Conservation (phyloP, 2,329 filamentous ascomycete species). For the Colletotrichum eleusines region DNA sequence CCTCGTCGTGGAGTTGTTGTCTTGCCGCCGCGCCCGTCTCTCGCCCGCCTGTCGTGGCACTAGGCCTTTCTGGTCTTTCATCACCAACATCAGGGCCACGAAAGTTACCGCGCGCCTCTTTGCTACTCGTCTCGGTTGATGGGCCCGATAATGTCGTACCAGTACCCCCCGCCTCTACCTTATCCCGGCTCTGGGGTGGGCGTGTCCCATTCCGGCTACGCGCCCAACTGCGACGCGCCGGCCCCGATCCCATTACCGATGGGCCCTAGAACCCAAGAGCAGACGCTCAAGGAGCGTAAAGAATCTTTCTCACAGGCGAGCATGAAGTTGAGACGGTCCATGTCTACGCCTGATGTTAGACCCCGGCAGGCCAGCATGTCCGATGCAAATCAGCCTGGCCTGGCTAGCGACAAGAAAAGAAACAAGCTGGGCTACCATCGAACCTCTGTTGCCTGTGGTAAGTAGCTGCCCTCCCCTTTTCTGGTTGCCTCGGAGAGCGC, state of each 20-base stretch:
- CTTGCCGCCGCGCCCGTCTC: slow-evolving; percentile 2
- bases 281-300: slow-evolving; percentile 51
- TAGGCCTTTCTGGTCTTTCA: slow-evolving; percentile 44
- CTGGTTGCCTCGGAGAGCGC: not conserved
- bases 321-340: slow-evolving; percentile 60
- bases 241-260: slow-evolving; percentile 42
- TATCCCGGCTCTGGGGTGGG: slow-evolving; percentile 57
- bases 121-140: slow-evolving; percentile 49
- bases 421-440: slow-evolving; percentile 97
- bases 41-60: slow-evolving; percentile 2
- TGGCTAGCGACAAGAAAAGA: slow-evolving; percentile 69
- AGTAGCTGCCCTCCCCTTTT: slow-evolving; percentile 56
- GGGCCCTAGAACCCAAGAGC: slow-evolving; percentile 26
- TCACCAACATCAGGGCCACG: slow-evolving; percentile 51
- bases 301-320: slow-evolving; percentile 53
- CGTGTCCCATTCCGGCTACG: slow-evolving; percentile 54
- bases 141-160: slow-evolving; percentile 62
- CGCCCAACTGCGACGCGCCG: slow-evolving; percentile 50
- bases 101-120: slow-evolving; percentile 48
- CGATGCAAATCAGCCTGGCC: slow-evolving; percentile 51
- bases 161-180: slow-evolving; percentile 59
- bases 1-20: not conserved
- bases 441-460: slow-evolving; percentile 95
- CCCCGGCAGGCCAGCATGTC: slow-evolving; percentile 54
- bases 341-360: slow-evolving; percentile 63